phyloP scores from a whole-genome alignment of 306 rosid genomes.

The Cucurbita argyrosperma region DNA sequence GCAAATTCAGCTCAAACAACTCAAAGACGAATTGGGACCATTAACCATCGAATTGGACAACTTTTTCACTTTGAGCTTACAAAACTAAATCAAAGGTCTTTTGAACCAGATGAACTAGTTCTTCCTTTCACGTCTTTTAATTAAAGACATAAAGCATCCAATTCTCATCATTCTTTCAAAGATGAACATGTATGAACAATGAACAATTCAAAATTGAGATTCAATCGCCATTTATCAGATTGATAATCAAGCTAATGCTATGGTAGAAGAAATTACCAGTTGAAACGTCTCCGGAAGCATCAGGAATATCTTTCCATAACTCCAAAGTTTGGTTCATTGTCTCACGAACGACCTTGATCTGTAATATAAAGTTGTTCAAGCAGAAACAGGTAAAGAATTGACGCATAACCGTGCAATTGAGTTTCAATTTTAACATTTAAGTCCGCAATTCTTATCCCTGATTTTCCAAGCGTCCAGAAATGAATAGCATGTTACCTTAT shows the following conservation, averaged over 20 bases:
- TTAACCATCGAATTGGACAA: not conserved
- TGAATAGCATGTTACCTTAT: conserved; percentile 40
- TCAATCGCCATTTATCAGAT: not conserved
- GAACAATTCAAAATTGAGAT: not conserved
- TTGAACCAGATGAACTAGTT: not conserved
- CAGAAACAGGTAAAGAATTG: not conserved
- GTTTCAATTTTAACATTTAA: not conserved
- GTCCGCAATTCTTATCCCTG: not conserved
- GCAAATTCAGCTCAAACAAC: not conserved
- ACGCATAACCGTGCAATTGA: not conserved
- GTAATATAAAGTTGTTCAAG: conserved; percentile 6
- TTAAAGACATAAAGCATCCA: not conserved
- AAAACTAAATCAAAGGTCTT: not conserved
- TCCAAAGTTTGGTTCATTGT: conserved; percentile 73
- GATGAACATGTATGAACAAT: not conserved
- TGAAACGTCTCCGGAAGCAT: conserved; percentile 23
- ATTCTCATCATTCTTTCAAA: not conserved
- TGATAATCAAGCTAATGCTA: conserved; percentile 2
- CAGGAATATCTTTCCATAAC: conserved; percentile 55
- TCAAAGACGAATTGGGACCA: not conserved
- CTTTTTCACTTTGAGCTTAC: not conserved
- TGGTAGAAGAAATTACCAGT: conserved; percentile 23
- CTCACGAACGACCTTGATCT: conserved; percentile 90
- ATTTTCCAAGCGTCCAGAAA: conserved; percentile 6
- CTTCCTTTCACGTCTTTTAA: not conserved